A percentile compares a stretch with the other conserved stretches of the same genome.
phyloP scores from a whole-genome alignment of 1,139 yeast genomes.

The Protomyces arabidopsidicola region DNA sequence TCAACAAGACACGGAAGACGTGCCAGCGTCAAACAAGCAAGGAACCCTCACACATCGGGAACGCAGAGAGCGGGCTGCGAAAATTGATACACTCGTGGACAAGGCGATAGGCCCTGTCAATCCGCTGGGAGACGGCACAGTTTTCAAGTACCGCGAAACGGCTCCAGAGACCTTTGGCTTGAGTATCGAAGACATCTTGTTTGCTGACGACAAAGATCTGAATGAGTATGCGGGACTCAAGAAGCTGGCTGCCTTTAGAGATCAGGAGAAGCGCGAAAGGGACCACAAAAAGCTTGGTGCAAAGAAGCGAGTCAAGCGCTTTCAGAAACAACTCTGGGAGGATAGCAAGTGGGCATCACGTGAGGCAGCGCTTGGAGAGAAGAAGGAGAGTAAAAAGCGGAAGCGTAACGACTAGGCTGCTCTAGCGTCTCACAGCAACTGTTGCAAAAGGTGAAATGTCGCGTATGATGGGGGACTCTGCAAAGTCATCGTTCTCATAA shows the following conservation, averaged over 20 bases:
- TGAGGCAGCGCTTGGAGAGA: background rate
- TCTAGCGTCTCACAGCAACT: background rate
- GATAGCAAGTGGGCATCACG: conserved; percentile 8
- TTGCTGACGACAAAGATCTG: conserved; percentile 83
- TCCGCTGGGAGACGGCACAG: conserved; percentile 1
- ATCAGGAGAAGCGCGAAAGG: conserved; percentile 63
- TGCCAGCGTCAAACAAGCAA: conserved; percentile 48
- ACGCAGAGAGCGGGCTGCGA: background rate
- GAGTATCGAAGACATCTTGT: conserved; percentile 74
- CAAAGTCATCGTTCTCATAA: no score
- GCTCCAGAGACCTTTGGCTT: conserved; percentile 92
- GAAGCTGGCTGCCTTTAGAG: conserved; percentile 88
- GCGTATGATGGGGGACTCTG: background rate
- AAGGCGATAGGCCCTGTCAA: conserved; percentile 35
- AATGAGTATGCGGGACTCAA: conserved; percentile 82
- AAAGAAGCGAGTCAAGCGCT: conserved; percentile 74
- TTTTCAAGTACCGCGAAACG: conserved; percentile 83
- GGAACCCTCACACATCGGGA: conserved; percentile 58
- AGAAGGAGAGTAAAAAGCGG: background rate
- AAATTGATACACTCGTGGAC: conserved; percentile 23
- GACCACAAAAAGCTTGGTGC: conserved; percentile 83
- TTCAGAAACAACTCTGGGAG: conserved; percentile 67
- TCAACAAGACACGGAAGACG: conserved; percentile 31
- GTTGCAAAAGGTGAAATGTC: background rate
- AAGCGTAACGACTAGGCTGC: background rate